Evolutionary conservation across 345 rosid species (phyloP).

Genomic region (Salix purpurea): DNA sequence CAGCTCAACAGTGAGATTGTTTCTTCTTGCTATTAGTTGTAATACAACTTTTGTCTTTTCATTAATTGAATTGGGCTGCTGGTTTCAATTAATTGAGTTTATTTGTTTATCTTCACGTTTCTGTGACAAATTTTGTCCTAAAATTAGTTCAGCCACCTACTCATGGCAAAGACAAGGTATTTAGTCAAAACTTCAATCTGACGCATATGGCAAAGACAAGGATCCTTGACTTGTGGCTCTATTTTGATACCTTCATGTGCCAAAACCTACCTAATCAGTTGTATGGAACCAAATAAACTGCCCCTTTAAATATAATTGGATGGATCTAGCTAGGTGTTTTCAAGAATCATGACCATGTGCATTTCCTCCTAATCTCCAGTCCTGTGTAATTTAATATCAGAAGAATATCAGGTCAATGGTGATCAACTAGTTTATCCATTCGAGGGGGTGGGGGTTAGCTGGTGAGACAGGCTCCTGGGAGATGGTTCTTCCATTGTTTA

Average conservation of each 20-base stretch:
- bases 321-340: not conserved
- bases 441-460: too few relatives aligned
- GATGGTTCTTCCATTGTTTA: too few relatives aligned
- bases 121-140: conserved; percentile 5
- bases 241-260: not conserved
- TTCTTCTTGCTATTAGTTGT: not conserved
- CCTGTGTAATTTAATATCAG: not conserved
- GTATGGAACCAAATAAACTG: not conserved
- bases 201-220: conserved; percentile 1
- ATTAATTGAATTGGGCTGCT: conserved; percentile 4
- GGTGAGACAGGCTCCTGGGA: too few relatives aligned
- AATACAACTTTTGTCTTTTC: not conserved
- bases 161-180: conserved; percentile 14
- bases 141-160: conserved; percentile 21
- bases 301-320: not conserved
- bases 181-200: conserved; percentile 1
- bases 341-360: not conserved
- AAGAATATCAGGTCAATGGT: not conserved
- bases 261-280: not conserved
- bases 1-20: conserved; percentile 5
- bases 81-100: conserved; percentile 12
- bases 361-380: not conserved
- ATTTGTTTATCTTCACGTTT: conserved; percentile 1
- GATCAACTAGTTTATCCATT: not conserved
- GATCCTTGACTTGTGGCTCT: not conserved